Base-by-base conservation (phyloP, 805 yeast genomes). In the Candida ficus region DNA sequence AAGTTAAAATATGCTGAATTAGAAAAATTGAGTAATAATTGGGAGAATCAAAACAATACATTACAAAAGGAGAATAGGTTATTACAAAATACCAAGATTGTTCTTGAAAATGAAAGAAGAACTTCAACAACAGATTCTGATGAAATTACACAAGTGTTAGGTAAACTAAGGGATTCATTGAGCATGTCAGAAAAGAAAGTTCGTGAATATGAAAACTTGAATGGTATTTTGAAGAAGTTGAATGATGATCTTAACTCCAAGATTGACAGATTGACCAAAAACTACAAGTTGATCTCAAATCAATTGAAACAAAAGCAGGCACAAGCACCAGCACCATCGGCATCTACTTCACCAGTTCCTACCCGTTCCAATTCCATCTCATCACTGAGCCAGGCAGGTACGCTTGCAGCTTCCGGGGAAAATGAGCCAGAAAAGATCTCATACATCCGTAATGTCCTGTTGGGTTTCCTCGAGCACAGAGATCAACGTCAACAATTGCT, bases 391-490 rank as follows among this genome's bases (percentile, higher is more conserved):
- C 44, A 33, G 21, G 13, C 29, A n/a, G 20, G 17, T 9, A 10
- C 12, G 12, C 52, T n/a, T 13, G 21, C 33, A 17, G 18, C 21
- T n/a, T 25, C 33, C 21, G 30, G 14, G 20, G 18, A 28, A 28
- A 22, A 25, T 12, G 63, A 58, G n/a, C 42, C 52, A 26, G 66
- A 62, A 20, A 83, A 78, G 51, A 69, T 82, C 17, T 86, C 95
- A 11, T 91, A 91, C 57, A 71, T 89, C 38, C 86, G 85, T 59
- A 93, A 93, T 57, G 96, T 91, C 3, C 61, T 91, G n/a, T 65
- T 91, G 3, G 97, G 97, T 2, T 93, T 84, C 58, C 62, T 93
- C 40, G 96, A 90, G 55, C 96, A 86, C 57, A 84, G 75, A 54
- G 99, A 91, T n/a, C 97, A 90, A 61, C 71, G 98, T 44, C 78